phyloP scores from a whole-genome alignment of 371 early-diverging fungal genomes.

The Zancudomyces culisetae region DNA sequence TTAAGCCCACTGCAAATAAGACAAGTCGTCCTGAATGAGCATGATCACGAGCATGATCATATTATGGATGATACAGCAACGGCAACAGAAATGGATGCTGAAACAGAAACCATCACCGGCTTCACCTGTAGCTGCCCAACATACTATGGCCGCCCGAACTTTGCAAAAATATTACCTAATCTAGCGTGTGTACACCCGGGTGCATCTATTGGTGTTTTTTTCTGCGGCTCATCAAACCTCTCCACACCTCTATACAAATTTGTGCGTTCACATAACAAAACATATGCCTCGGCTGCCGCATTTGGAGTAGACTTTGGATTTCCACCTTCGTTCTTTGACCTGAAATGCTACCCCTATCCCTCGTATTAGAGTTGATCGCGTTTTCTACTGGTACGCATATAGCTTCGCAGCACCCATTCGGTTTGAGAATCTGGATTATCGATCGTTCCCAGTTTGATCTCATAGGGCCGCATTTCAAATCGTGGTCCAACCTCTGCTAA shows the following conservation, averaged over 20 bases:
- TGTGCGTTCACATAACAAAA: too few species aligned
- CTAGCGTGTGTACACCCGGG: slow-evolving; percentile 30
- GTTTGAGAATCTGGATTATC: slow-evolving; percentile 90
- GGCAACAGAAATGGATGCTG: too few species aligned
- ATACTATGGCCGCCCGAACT: slow-evolving; percentile 40
- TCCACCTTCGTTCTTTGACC: too few species aligned
- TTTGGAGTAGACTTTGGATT: too few species aligned
- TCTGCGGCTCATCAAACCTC: slow-evolving; percentile 47
- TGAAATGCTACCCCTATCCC: too few species aligned
- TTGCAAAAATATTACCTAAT: slow-evolving; percentile 32
- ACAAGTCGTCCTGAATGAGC: slow-evolving; percentile 30
- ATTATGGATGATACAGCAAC: slow-evolving; percentile 34
- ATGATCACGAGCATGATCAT: slow-evolving; percentile 28
- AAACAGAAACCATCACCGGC: too few species aligned
- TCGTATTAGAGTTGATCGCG: slow-evolving; percentile 54
- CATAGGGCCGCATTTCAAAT: slow-evolving; percentile 91
- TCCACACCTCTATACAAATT: too few species aligned
- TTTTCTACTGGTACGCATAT: slow-evolving; percentile 87
- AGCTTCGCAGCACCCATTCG: slow-evolving; percentile 94
- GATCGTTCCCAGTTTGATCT: slow-evolving; percentile 86
- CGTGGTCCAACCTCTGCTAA: slow-evolving; percentile 95
- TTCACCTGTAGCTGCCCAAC: too few species aligned
- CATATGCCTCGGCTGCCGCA: too few species aligned
- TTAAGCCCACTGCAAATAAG: slow-evolving; percentile 29
- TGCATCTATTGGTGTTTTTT: slow-evolving; percentile 40